Evolutionary conservation across 2,329 filamentous ascomycete species (phyloP), one percentile per base, ranked within the genome.

Genomic region (Claviceps monticola): DNA sequence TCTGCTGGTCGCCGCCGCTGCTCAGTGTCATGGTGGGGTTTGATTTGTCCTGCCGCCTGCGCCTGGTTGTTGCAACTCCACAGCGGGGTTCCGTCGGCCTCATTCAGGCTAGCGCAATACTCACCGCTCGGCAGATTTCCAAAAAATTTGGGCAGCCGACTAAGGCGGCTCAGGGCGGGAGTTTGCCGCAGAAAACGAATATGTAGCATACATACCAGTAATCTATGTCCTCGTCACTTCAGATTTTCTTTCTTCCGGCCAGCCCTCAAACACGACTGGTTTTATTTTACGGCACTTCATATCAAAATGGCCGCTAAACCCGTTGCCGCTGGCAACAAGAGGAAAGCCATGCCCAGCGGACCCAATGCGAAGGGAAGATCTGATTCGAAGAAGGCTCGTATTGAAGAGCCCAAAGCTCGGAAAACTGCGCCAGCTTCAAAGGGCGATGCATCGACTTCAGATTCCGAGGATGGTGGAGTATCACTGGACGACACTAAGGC

Each of bases 311-410:
- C 73, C 37, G 70, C 70, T 13, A 78, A 74, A 61, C 62, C 63
- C 53, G 66, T 70, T 50, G 66, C 67, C 46, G 64, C 66, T 38
- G 75, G 74, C 49, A 72, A 67, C 54, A 84, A 84, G 68, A 71
- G 80, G 57, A 84, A 83, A 67, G 70, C 72, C 37, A 66, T 69
- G 26, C 63, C 71, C 7, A 61, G 60, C 37, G 63, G 64, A 38
- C 29, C 41, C 11, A 14, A 21, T 14, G 29, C 29, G 29, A 79
- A 76, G 62, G 66, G 70, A 45, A 70, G 63, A 49, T 58, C 68
- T 17, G 66, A 68, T 46, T 57, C 63, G 41, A 80, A 80, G 64
- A 83, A 83, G 62, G 66, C 70, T 41, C 72, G 72, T 57, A 60
- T 75, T 36, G 65, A 71, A 23, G 60, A 66, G 52, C 49, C 58